phyloP scores from a whole-genome alignment of 23 red algal genomes.

The Gracilaria gracilis region DNA sequence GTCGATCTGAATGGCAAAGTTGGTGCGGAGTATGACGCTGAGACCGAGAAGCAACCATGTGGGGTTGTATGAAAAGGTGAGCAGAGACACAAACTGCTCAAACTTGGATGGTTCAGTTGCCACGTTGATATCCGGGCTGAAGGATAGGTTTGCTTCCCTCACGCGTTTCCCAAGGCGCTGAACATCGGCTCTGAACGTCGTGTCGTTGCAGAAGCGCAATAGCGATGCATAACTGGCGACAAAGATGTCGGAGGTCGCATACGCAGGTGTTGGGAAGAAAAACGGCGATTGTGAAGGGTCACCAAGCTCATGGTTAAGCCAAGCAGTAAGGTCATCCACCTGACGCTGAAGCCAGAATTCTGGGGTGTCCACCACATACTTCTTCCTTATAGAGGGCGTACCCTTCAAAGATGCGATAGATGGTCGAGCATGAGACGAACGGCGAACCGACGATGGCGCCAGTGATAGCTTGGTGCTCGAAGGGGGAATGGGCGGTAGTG shows the following conservation, averaged over 20 bases:
- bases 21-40: slow-evolving; percentile 34
- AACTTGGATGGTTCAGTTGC: slow-evolving; percentile 2
- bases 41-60: slow-evolving; percentile 48
- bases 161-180: slow-evolving; percentile 16
- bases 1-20: slow-evolving; percentile 39
- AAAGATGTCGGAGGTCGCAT: slow-evolving; percentile 2
- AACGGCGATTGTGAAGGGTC: background rate
- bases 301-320: slow-evolving; percentile 52
- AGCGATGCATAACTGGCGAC: slow-evolving; percentile 1
- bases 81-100: slow-evolving; percentile 28
- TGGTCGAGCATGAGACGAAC: background rate
- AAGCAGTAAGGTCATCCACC: slow-evolving; percentile 44
- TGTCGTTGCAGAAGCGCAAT: slow-evolving; percentile 21
- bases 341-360: slow-evolving; percentile 26
- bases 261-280: background rate
- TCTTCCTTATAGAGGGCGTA: slow-evolving; percentile 34
- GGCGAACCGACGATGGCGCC: background rate
- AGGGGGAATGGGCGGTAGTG: background rate
- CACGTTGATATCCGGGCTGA: slow-evolving; percentile 21
- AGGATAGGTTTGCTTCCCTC: slow-evolving; percentile 1
- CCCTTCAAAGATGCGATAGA: slow-evolving; percentile 10
- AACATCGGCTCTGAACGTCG: background rate
- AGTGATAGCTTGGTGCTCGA: background rate
- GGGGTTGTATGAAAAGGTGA: slow-evolving; percentile 41
- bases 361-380: background rate